These are phyloP conservation scores for Cydonia oblonga DNA, from an alignment of 331 rosid genomes.

Conservation along the genomic window DNA sequence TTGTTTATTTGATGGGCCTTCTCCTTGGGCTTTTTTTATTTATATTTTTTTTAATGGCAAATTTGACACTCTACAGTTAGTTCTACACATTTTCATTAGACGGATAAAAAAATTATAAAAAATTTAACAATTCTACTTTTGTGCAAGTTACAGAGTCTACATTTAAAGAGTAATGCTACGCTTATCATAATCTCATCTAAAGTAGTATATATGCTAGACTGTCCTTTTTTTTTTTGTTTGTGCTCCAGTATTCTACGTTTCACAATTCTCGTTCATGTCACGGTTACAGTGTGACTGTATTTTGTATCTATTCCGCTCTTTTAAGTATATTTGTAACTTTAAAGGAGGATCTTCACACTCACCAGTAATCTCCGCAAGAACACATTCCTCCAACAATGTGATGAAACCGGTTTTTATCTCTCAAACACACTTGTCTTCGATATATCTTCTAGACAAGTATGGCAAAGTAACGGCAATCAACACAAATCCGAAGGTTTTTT, in stretches of 20 bases:
- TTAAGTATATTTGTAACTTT: background rate
- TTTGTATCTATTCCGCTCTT: background rate
- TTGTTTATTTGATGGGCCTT: background rate
- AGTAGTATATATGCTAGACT: no score
- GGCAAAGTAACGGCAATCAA: constrained; percentile 55
- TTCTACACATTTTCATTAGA: background rate
- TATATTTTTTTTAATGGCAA: no score
- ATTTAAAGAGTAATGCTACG: no score
- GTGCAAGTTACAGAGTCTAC: no score
- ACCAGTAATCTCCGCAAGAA: constrained; percentile 73
- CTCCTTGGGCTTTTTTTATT: background rate
- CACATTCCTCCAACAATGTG: constrained; percentile 56
- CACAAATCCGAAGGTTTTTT: constrained; percentile 69
- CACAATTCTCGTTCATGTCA: background rate
- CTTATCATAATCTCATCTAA: no score
- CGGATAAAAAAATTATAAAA: no score
- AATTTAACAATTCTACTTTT: no score
- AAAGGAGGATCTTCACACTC: background rate
- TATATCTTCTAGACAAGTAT: constrained; percentile 39
- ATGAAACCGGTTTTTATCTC: constrained; percentile 74
- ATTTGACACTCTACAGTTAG: background rate
- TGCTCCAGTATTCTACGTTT: background rate
- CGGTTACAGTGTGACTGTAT: background rate
- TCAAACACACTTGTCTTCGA: constrained; percentile 46
- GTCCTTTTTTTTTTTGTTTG: no score